phyloP scores from a whole-genome alignment of 2,329 filamentous ascomycete genomes.

The Trichoderma pleuroti region DNA sequence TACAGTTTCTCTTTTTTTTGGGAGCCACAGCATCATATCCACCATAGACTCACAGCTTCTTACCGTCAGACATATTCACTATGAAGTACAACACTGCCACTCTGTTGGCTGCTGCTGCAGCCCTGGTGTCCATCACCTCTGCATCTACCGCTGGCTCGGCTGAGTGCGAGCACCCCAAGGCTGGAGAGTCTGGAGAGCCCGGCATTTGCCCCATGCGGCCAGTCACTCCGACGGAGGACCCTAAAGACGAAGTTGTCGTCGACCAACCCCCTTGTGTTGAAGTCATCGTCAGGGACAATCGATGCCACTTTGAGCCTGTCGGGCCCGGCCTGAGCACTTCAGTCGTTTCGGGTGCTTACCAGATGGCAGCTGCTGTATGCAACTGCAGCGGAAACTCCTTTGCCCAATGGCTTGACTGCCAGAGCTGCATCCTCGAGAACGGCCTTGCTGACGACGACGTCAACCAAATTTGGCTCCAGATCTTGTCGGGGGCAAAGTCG shows the following conservation, averaged over 20 bases:
- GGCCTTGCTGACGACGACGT: constrained; percentile 36
- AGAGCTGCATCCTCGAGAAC: constrained; percentile 40
- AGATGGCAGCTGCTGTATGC: constrained; percentile 34
- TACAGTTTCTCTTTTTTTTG: constrained; percentile 4
- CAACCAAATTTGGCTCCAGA: constrained; percentile 31
- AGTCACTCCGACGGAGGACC: background rate
- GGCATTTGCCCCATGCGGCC: background rate
- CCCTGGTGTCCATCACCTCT: constrained; percentile 19
- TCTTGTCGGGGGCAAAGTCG: constrained; percentile 35
- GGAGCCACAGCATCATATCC: background rate
- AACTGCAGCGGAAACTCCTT: constrained; percentile 45
- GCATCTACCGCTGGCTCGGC: background rate
- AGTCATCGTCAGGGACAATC: constrained; percentile 29
- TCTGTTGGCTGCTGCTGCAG: constrained; percentile 15
- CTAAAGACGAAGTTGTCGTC: background rate
- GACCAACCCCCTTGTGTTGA: constrained; percentile 30
- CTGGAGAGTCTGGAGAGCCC: background rate
- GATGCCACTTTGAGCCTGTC: constrained; percentile 32
- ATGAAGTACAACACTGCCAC: constrained; percentile 21
- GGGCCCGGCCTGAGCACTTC: constrained; percentile 19
- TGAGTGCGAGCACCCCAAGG: background rate
- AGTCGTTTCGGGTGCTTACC: constrained; percentile 12
- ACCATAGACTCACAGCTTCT: background rate
- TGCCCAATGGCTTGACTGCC: constrained; percentile 41
- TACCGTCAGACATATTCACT: constrained; percentile 9